Base-by-base conservation (phyloP, 1,139 yeast species). In the Suhomyces bolitotheri region DNA sequence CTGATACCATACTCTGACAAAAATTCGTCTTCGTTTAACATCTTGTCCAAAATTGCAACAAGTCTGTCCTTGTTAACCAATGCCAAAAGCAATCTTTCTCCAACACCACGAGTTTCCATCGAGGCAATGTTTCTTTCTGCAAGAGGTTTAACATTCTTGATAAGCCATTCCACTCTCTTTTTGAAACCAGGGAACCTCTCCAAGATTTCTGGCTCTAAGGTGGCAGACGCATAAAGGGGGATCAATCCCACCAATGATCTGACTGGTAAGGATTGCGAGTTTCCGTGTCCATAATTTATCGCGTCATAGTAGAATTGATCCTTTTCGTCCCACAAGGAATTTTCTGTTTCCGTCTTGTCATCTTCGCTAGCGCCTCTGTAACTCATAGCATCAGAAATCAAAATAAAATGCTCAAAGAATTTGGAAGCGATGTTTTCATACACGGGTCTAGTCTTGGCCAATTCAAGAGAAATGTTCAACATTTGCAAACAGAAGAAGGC, bases 311-410 rank as follows among this genome's bases (percentile, higher is more conserved):
- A 90, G 56, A 90, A 90, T 47, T 87, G 78, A 54, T 89, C 97
- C 25, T 78, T 76, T 39, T 89, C 96, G 58, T 88, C 88, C 97
- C 97, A 90, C 46, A 90, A 69, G 0, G 92, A 83, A 48, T 77
- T 80, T 32, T 71, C 76, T 10, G 77, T 65, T 14, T 78, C 70
- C 25, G 60, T 64, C 20, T 64, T 66, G 12, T 64, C 69, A 15
- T 69, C 75, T 34, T 56, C 56, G 20, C 62, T 66, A 16, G 78
- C 78, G 38, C 76, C 70, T 43, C 79, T 63, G 61, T 79, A 87
- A 13, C 95, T 80, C 95, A 90, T 86, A 17, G 97, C 96, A 63
- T 90, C 97, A 27, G 96, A 90, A 67, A 90, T 90, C 54, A 89
- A 72, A 44, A 90, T 67, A 61, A 89, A 90, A 62, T 90, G 97